A percentile compares a stretch with the other conserved stretches of the same genome.
Conservation (phyloP, 345 rosid genomes). For the Ceriops decandra region DNA sequence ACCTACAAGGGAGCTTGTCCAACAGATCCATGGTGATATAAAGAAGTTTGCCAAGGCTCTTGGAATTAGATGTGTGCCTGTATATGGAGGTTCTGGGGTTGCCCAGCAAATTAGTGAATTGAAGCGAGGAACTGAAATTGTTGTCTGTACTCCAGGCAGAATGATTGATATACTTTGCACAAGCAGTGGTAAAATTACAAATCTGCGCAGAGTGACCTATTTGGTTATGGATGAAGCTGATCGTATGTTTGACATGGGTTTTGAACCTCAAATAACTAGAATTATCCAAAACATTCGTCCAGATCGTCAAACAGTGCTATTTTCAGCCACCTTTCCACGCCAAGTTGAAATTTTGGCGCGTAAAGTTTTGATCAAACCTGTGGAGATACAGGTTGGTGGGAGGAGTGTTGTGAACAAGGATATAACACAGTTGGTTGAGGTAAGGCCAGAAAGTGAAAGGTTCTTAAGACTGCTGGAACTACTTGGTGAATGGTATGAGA, state of each 20-base stretch:
- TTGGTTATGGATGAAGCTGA: constrained; percentile 98
- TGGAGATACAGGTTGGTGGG: constrained; percentile 92
- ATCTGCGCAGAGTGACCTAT: constrained; percentile 78
- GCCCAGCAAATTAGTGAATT: constrained; percentile 97
- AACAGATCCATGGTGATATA: constrained; percentile 92
- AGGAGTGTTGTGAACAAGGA: constrained; percentile 98
- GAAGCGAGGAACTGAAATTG: constrained; percentile 92
- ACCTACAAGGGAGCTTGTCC: constrained; percentile 98
- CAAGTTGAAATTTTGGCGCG: constrained; percentile 96
- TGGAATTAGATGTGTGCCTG: constrained; percentile 85
- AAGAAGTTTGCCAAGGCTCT: constrained; percentile 70
- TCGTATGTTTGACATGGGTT: constrained; percentile 98
- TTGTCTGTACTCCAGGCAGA: constrained; percentile 95
- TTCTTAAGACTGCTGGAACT: constrained; percentile 79
- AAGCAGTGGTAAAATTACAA: constrained; percentile 85
- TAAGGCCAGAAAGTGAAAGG: constrained; percentile 86
- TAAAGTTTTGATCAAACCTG: constrained; percentile 73
- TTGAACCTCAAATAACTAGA: constrained; percentile 90
- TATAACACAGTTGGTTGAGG: constrained; percentile 82
- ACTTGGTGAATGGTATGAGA: constrained; percentile 96
- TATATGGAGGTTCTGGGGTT: constrained; percentile 97
- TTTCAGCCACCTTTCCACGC: constrained; percentile 95
- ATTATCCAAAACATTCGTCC: constrained; percentile 91
- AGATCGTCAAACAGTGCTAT: constrained; percentile 88
- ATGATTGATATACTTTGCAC: constrained; percentile 98